Percentiles rank a stretch among this genome's conserved stretches.
Evolutionary conservation across 768 basidiomycete genomes (phyloP).

Genomic region (Coprinellus micaceus): DNA sequence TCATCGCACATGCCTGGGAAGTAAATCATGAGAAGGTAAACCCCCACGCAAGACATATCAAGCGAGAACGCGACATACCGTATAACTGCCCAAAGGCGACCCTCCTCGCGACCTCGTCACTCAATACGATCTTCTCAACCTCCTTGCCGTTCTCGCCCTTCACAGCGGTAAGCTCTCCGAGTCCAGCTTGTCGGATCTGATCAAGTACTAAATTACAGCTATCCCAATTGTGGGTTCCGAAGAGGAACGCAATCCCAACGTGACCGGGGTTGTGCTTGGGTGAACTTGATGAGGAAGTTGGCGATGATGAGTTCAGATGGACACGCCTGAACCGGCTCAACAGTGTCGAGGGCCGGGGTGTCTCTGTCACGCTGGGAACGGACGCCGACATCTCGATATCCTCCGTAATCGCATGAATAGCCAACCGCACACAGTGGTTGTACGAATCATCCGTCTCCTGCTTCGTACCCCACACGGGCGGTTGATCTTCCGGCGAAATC

Average conservation of each 20-base stretch:
- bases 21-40: too few relatives aligned
- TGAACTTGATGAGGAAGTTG: neutral
- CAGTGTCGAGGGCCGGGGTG: neutral
- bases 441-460: conserved; percentile 72
- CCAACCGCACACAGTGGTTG: conserved; percentile 52
- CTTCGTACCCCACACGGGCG: conserved; percentile 71
- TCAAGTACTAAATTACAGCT: conserved; percentile 61
- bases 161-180: conserved; percentile 37
- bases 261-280: neutral
- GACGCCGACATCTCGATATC: conserved; percentile 34
- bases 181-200: conserved; percentile 51
- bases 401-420: conserved; percentile 54
- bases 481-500: conserved; percentile 54
- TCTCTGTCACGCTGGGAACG: neutral
- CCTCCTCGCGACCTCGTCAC: conserved; percentile 53
- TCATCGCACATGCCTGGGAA: conserved; percentile 92
- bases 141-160: conserved; percentile 14
- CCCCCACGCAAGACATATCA: neutral
- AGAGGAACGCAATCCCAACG: conserved; percentile 58
- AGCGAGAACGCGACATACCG: conserved; percentile 42
- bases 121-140: conserved; percentile 37
- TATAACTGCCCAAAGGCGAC: conserved; percentile 80
- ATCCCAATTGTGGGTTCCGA: conserved; percentile 84
- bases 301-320: conserved; percentile 7
- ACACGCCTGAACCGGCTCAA: neutral